Evolutionary conservation across 1,284 basidiomycete species (phyloP).

Genomic region (Ganoderma resinaceum): DNA sequence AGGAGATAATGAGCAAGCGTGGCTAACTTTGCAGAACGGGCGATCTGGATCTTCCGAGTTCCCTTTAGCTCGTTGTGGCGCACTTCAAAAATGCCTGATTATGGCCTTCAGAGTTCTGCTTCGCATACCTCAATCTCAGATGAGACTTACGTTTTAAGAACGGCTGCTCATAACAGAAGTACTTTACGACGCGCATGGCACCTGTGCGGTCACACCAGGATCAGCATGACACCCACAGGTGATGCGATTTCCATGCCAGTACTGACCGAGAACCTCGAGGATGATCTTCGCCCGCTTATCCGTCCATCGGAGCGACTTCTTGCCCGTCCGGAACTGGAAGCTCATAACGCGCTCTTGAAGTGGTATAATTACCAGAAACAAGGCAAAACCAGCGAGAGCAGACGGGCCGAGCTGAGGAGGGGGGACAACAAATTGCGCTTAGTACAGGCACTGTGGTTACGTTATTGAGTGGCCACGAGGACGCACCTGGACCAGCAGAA

Average conservation of each 20-base stretch:
- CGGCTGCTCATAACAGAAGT: slow-evolving; percentile 75
- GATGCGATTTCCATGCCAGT: too few relatives aligned
- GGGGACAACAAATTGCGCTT: slow-evolving; percentile 1
- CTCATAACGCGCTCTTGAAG: slow-evolving; percentile 78
- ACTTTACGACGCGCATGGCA: slow-evolving; percentile 80
- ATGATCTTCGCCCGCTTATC: slow-evolving; percentile 73
- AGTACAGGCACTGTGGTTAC: background rate
- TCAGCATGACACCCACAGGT: background rate
- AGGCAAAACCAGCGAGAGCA: slow-evolving; percentile 78
- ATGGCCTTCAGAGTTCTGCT: background rate
- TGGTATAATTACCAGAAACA: slow-evolving; percentile 75
- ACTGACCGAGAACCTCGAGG: slow-evolving; percentile 66
- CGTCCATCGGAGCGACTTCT: slow-evolving; percentile 71
- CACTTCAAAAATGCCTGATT: slow-evolving; percentile 58
- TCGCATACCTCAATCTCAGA: background rate
- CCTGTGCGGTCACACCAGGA: slow-evolving; percentile 40
- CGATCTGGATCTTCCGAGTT: slow-evolving; percentile 64
- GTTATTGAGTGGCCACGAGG: background rate
- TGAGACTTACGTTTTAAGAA: slow-evolving; percentile 61
- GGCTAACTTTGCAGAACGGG: slow-evolving; percentile 66
- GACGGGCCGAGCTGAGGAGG: slow-evolving; percentile 71
- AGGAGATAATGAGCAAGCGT: background rate
- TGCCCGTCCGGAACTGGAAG: slow-evolving; percentile 66
- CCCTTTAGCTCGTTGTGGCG: slow-evolving; percentile 63
- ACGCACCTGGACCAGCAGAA: slow-evolving; percentile 63